These are phyloP conservation scores for Aspergillus kassunensis DNA, from an alignment of 495 filamentous ascomycete species.

Conservation along the genomic window DNA sequence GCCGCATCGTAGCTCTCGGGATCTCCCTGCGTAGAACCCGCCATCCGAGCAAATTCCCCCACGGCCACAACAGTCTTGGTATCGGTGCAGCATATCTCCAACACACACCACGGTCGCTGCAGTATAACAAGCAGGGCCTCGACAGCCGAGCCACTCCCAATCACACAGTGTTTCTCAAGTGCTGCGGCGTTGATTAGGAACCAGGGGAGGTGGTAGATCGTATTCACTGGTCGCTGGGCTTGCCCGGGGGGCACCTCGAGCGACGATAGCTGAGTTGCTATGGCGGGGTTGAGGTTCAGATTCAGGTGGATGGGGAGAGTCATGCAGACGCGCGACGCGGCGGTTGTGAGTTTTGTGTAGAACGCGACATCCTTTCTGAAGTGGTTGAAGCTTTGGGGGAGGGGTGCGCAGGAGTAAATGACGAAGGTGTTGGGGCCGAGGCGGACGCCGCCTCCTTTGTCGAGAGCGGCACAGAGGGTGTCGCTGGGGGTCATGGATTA, in stretches of 20 bases:
- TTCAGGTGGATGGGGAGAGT: constrained; percentile 6
- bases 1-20: constrained; percentile 9
- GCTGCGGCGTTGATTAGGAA: constrained; percentile 18
- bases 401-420: constrained; percentile 8
- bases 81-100: constrained; percentile 20
- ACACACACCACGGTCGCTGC: constrained; percentile 24
- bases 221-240: neutral
- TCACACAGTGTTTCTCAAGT: constrained; percentile 17
- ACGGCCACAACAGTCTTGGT: constrained; percentile 6
- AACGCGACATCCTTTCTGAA: neutral
- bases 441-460: constrained; percentile 9
- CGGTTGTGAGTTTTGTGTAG: neutral
- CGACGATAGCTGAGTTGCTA: neutral
- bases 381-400: neutral
- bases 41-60: constrained; percentile 2
- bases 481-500: neutral
- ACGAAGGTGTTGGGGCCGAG: constrained; percentile 8
- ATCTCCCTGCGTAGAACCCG: constrained; percentile 7
- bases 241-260: neutral
- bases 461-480: constrained; percentile 8
- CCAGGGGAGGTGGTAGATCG: constrained; percentile 12
- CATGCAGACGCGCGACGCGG: neutral
- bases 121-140: constrained; percentile 17
- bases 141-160: constrained; percentile 7
- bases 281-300: neutral